Evolutionary conservation across 2,329 filamentous ascomycete genomes (phyloP), one percentile per base, ranked within the genome.

Genomic region (Penicillium sp.): DNA sequence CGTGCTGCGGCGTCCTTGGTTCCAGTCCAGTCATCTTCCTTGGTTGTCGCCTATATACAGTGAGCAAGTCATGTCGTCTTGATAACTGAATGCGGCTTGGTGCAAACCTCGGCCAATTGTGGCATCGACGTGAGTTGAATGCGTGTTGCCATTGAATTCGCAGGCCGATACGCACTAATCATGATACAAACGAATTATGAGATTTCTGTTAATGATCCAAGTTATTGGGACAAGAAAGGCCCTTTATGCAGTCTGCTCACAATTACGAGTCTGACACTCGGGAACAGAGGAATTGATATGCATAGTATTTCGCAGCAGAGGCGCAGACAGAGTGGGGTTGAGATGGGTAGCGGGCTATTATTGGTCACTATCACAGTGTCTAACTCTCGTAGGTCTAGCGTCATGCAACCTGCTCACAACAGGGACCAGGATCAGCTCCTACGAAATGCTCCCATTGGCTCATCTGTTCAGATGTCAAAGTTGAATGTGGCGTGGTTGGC

Each of bases 11-110:
- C 72, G 71, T 80, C 74, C 16, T 62, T 79, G 24, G 68, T 74
- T 3, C 79, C 79, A 37, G 77, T 80, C 78, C 79, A 81, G 66
- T 80, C 73, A 51, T 81, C 79, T 58, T 78, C 70, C 29, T 48
- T 65, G 55, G 61, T 69, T 65, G 59, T 71, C 8, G 76, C 76
- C 76, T 79, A 46, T 60, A 61, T 24, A 39, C 16, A 31, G 61
- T 73, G 47, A 74, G 73, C 56, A 69, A 66, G 39, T 64, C 58
- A 59, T 54, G 43, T 60, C 55, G 52, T 54, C 26, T 62, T 56
- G 37, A 14, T 52, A 44, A 54, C 56, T 50, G 27, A 51, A 54
- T 42, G 19, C 31, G 42, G 37, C 42, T 57, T 49, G 44, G 61
- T 70, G 22, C 65, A 44, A 66, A 76, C 74, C 70, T 77, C 73